Percentiles rank a stretch among this genome's conserved stretches.
Conservation (phyloP, 2,329 filamentous ascomycete genomes). For the Delphinella strobiligena region DNA sequence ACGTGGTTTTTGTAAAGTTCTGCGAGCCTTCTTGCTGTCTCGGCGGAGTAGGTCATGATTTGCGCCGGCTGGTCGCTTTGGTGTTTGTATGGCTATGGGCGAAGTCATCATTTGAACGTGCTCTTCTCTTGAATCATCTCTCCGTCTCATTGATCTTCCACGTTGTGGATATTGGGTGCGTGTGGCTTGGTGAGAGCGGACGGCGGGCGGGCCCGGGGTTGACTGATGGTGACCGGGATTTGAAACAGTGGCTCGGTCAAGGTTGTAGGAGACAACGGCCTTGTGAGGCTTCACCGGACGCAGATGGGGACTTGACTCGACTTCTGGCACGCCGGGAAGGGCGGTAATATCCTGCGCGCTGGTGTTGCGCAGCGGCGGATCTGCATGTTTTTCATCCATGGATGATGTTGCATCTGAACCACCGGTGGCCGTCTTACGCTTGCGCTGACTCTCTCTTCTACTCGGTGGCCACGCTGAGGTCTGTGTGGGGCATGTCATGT, state of each 20-base stretch:
- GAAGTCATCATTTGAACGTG: constrained; percentile 79
- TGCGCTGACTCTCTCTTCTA: neutral
- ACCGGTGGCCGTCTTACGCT: too few species aligned
- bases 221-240: neutral
- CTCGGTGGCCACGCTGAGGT: neutral
- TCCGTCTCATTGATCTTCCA: neutral
- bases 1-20: constrained; percentile 49
- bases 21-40: constrained; percentile 55
- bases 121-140: constrained; percentile 61
- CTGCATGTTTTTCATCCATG: neutral
- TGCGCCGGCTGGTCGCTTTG: constrained; percentile 47
- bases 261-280: constrained; percentile 32
- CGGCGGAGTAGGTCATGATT: constrained; percentile 39
- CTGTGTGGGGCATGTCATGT: neutral
- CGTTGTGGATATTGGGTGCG: constrained; percentile 19
- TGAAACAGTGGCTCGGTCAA: constrained; percentile 12
- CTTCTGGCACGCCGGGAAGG: constrained; percentile 27
- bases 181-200: constrained; percentile 25
- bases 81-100: constrained; percentile 43
- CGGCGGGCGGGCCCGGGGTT: neutral
- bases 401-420: neutral
- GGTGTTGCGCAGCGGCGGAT: neutral
- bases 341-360: constrained; percentile 34
- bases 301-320: constrained; percentile 36
- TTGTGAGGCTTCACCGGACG: constrained; percentile 28